Evolutionary conservation across 192 early-diverging fungal genomes (phyloP).

Genomic region (Oehlia diaphana): DNA sequence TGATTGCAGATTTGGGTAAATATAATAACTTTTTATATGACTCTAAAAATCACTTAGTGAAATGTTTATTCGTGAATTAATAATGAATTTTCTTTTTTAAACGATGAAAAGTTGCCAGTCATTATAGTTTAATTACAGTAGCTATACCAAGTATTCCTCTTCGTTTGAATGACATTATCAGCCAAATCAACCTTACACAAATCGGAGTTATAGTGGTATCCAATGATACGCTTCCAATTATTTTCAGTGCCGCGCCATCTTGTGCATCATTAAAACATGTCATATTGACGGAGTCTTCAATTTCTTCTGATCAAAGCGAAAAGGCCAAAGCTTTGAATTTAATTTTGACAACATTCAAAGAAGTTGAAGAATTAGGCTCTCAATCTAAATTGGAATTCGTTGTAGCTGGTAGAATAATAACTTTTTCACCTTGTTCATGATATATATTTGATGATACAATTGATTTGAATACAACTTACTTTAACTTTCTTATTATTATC

Average conservation of each 20-base stretch:
- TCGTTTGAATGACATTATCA: slow-evolving; percentile 15
- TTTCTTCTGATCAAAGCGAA: not conserved
- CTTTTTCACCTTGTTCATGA: not conserved
- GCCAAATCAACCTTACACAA: slow-evolving; percentile 11
- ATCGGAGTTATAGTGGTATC: slow-evolving; percentile 3
- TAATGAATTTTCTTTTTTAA: not conserved
- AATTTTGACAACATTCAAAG: not conserved
- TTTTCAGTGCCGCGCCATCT: slow-evolving; percentile 20
- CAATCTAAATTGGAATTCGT: not conserved
- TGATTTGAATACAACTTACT: not conserved
- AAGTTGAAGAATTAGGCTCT: slow-evolving; percentile 18
- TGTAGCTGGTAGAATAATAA: slow-evolving; percentile 4
- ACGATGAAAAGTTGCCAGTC: slow-evolving; percentile 1
- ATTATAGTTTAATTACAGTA: slow-evolving; percentile 28
- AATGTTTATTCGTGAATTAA: not conserved
- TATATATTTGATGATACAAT: not conserved
- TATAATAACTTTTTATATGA: not conserved
- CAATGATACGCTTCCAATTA: slow-evolving; percentile 1
- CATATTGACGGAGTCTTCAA: not conserved
- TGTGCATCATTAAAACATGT: slow-evolving; percentile 15
- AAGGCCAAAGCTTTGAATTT: slow-evolving; percentile 1
- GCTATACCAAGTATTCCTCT: slow-evolving; percentile 8
- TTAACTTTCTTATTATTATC: not conserved
- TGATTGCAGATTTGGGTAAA: slow-evolving; percentile 28
- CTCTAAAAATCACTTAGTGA: not conserved